These are phyloP conservation scores for Termitomyces sp. DNA, from an alignment of 768 basidiomycete species.

Conservation along the genomic window DNA sequence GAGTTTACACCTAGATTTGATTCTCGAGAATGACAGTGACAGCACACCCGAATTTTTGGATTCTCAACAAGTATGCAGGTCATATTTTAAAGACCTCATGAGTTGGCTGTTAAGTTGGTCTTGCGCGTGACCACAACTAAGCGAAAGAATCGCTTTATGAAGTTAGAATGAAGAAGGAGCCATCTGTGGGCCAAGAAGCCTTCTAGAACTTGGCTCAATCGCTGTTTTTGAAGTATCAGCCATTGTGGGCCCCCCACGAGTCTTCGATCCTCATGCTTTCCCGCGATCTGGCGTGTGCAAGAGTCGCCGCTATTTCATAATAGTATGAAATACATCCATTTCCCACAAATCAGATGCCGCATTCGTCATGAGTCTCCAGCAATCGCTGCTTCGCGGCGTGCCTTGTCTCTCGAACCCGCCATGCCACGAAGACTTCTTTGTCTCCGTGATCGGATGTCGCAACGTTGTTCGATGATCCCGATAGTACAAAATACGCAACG, in stretches of 20 bases:
- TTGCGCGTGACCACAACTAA: background rate
- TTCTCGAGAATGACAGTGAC: background rate
- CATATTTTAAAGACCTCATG: too few relatives aligned
- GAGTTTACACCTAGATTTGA: background rate
- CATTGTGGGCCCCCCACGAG: background rate
- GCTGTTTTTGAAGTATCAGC: background rate
- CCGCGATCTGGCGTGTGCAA: background rate
- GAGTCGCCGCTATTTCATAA: background rate
- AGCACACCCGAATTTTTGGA: background rate
- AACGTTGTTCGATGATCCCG: background rate
- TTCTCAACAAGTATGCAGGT: background rate
- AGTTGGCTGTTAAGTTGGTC: background rate
- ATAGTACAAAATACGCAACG: background rate
- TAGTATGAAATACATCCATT: background rate
- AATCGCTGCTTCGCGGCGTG: background rate
- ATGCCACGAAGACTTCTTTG: background rate
- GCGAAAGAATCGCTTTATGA: background rate
- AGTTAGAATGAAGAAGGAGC: background rate
- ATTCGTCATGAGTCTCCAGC: background rate
- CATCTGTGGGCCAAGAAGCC: too few relatives aligned
- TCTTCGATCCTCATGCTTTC: background rate
- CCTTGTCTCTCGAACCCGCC: background rate
- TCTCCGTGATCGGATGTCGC: background rate
- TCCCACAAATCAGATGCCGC: background rate
- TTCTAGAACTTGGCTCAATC: background rate